Percentiles rank a stretch among this genome's conserved stretches.
These are phyloP conservation scores for Sporothrix inflata DNA, from an alignment of 2,329 filamentous ascomycete species.

Conservation along the genomic window DNA sequence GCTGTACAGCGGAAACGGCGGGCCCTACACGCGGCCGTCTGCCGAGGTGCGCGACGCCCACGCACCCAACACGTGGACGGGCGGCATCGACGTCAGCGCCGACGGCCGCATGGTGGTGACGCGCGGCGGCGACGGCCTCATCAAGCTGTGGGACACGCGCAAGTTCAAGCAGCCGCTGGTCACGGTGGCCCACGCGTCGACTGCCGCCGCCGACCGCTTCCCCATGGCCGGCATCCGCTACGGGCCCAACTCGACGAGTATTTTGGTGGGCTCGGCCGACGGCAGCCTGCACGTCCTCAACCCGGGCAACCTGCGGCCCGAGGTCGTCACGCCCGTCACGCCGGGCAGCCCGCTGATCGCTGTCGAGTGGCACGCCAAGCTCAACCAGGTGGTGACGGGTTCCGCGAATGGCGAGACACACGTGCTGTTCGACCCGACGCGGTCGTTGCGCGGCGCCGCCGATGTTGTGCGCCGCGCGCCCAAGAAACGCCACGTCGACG, in stretches of 20 bases:
- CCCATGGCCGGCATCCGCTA: slow-evolving; percentile 87
- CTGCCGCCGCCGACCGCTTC: slow-evolving; percentile 80
- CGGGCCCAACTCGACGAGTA: slow-evolving; percentile 78
- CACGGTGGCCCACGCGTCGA: slow-evolving; percentile 76
- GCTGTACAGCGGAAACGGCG: slow-evolving; percentile 90
- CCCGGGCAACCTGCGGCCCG: slow-evolving; percentile 82
- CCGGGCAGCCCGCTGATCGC: slow-evolving; percentile 79
- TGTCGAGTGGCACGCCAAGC: slow-evolving; percentile 88
- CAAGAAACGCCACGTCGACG: slow-evolving; percentile 93
- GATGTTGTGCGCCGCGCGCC: slow-evolving; percentile 91
- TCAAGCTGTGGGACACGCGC: slow-evolving; percentile 95
- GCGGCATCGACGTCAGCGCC: slow-evolving; percentile 84
- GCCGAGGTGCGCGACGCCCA: slow-evolving; percentile 87
- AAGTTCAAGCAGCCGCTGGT: slow-evolving; percentile 93
- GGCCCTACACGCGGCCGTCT: slow-evolving; percentile 78
- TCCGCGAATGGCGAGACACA: slow-evolving; percentile 90
- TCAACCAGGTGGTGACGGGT: slow-evolving; percentile 95
- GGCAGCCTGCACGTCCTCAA: slow-evolving; percentile 93
- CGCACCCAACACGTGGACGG: slow-evolving; percentile 81
- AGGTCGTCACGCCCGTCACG: slow-evolving; percentile 87
- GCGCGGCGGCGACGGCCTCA: slow-evolving; percentile 84
- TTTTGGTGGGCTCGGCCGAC: slow-evolving; percentile 84
- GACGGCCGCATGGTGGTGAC: slow-evolving; percentile 92
- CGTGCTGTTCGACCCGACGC: slow-evolving; percentile 86
- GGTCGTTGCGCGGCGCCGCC: slow-evolving; percentile 78